These are phyloP conservation scores for Aspergillus flavus DNA, from an alignment of 2,329 filamentous ascomycete species.

Conservation along the genomic window DNA sequence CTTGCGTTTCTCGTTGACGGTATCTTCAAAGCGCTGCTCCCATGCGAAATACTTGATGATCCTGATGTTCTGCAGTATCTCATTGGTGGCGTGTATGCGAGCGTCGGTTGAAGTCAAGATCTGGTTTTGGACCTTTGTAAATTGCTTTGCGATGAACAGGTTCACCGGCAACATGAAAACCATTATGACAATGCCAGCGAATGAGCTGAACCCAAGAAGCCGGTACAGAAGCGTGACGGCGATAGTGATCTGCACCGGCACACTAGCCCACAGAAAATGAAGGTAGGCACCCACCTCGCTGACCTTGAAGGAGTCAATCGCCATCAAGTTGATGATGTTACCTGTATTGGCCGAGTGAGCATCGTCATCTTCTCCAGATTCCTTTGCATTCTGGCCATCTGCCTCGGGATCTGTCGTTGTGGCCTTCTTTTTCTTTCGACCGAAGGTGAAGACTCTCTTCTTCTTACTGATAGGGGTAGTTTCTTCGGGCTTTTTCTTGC, in stretches of 20 bases:
- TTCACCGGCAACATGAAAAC: constrained; percentile 85
- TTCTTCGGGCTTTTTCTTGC: constrained; percentile 63
- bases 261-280: constrained; percentile 91
- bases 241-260: constrained; percentile 83
- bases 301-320: constrained; percentile 98
- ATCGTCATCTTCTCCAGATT: constrained; percentile 30
- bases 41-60: constrained; percentile 99
- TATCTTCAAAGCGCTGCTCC: constrained; percentile 85
- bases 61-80: constrained; percentile 93
- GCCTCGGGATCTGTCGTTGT: constrained; percentile 24
- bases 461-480: constrained; percentile 41
- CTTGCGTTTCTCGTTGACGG: constrained; percentile 85
- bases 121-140: constrained; percentile 81
- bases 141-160: constrained; percentile 81
- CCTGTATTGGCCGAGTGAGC: constrained; percentile 87
- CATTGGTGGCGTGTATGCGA: constrained; percentile 93
- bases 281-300: constrained; percentile 92
- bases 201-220: constrained; percentile 88
- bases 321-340: constrained; percentile 99
- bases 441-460: constrained; percentile 56
- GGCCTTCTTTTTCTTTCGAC: constrained; percentile 57
- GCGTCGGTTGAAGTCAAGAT: constrained; percentile 95
- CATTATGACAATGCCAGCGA: constrained; percentile 93
- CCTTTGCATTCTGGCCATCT: constrained; percentile 22
- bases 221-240: constrained; percentile 81